A percentile compares a stretch with the other conserved stretches of the same genome.
phyloP scores from a whole-genome alignment of 1,284 basidiomycete genomes.

The Stereum hirsutum region DNA sequence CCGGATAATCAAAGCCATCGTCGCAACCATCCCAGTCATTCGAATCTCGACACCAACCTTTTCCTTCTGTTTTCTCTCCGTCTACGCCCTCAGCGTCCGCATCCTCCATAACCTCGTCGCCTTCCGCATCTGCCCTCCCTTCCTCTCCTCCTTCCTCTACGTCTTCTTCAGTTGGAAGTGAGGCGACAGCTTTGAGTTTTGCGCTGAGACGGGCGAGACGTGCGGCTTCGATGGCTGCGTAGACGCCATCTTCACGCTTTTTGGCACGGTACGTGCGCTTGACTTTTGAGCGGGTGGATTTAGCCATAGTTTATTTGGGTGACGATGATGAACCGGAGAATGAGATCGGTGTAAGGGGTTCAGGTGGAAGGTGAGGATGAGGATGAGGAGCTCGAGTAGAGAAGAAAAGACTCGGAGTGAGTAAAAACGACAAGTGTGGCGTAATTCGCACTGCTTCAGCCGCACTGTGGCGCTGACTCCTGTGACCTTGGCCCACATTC shows the following conservation, averaged over 20 bases:
- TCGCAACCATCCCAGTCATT: slow-evolving; percentile 26
- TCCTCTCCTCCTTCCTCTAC: slow-evolving; percentile 18
- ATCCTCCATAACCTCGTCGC: slow-evolving; percentile 17
- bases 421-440: too few relatives aligned
- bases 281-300: slow-evolving; percentile 84
- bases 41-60: slow-evolving; percentile 34
- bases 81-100: not conserved
- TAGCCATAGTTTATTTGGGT: slow-evolving; percentile 58
- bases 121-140: slow-evolving; percentile 23
- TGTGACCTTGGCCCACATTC: too few relatives aligned
- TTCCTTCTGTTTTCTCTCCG: too few relatives aligned
- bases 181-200: slow-evolving; percentile 50
- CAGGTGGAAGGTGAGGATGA: too few relatives aligned
- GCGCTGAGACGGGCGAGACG: slow-evolving; percentile 70
- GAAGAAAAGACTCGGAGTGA: too few relatives aligned
- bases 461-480: too few relatives aligned
- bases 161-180: not conserved
- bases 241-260: slow-evolving; percentile 79
- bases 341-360: not conserved
- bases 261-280: slow-evolving; percentile 81
- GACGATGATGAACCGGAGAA: not conserved
- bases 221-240: slow-evolving; percentile 79
- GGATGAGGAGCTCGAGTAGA: not conserved
- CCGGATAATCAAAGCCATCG: slow-evolving; percentile 61
- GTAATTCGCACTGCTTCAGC: too few relatives aligned